These are phyloP conservation scores for Termitomyces sp. DNA, from an alignment of 768 basidiomycete genomes.

Conservation along the genomic window DNA sequence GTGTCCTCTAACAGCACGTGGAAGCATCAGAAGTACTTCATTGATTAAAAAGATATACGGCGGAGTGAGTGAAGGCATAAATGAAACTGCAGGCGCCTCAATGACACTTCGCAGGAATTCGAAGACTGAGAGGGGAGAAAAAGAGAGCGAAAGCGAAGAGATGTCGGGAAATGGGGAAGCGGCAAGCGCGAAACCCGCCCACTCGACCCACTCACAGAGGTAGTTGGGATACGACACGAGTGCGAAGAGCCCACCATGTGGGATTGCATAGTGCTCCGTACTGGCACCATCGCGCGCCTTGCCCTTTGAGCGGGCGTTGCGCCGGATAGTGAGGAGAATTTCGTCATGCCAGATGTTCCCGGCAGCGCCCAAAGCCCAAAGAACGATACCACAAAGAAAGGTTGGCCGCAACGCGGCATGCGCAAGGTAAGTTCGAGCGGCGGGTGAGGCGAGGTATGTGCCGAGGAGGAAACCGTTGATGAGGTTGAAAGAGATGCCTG, in stretches of 20 bases:
- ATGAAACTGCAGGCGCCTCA: conserved; percentile 22
- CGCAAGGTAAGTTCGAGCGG: conserved; percentile 38
- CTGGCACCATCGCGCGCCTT: conserved; percentile 19
- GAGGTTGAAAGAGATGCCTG: conserved; percentile 60
- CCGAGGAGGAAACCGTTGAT: conserved; percentile 71
- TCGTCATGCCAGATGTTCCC: conserved; percentile 92
- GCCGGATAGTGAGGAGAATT: conserved; percentile 76
- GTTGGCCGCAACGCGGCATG: conserved; percentile 18
- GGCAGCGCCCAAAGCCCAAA: conserved; percentile 69
- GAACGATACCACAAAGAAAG: conserved; percentile 58
- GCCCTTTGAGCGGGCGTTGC: conserved; percentile 44
- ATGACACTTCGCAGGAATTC: not conserved
- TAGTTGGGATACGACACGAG: conserved; percentile 92
- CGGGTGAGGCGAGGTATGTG: conserved; percentile 59
- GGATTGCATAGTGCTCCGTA: conserved; percentile 44
- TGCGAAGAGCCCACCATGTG: conserved; percentile 70
- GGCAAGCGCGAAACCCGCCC: conserved; percentile 83
- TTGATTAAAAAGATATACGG: conserved; percentile 77
- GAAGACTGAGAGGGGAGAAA: conserved; percentile 17
- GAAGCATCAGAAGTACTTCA: conserved; percentile 76
- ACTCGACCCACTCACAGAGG: conserved; percentile 93
- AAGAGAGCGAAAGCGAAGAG: conserved; percentile 10
- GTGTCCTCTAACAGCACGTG: conserved; percentile 78
- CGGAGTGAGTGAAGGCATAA: conserved; percentile 48
- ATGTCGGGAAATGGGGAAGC: conserved; percentile 44